Evolutionary conservation across 2,329 filamentous ascomycete species (phyloP), one percentile per base, ranked within the genome.

Genomic region (Neofusicoccum laricinum): DNA sequence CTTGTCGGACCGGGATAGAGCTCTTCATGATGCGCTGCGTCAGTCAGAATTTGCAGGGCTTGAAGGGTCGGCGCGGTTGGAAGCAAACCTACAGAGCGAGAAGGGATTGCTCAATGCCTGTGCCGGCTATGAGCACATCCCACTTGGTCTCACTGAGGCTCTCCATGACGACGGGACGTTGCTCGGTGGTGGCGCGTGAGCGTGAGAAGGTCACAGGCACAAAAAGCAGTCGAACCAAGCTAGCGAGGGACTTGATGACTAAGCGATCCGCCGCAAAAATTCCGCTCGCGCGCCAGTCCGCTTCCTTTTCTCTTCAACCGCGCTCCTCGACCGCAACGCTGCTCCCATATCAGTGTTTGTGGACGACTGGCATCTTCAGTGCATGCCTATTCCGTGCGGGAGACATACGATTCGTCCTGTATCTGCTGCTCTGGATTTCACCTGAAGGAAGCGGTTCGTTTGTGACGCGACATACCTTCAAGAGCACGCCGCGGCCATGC

Each of bases 1-100:
- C 83, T 96, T 96, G 75, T 88, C 89, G 67, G 93, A 96, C 73
- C 93, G 90, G 70, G 94, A 98, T 71, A 98, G 85, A 72, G 94
- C 90, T 85, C 94, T 98, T 84, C 69, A 78, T 68, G 75, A 66
- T 40, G 30, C 69, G 78, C 85, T 89, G 79, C 77, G 88, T 92
- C 86, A 91, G 89, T 91, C 86, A 90, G 88, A 87, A 76, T 80
- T 80, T 80, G 77, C 72, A 70, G 68, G 69, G 70, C 55, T 36
- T 67, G 68, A 55, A 65, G 64, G 49, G 36, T 63, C 43, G 25
- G 51, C 61, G 65, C 51, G 43, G 61, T 51, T 48, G 63, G 58
- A 61, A 64, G 46, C 41, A 63, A 64, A 78, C 80, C 67, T 82
- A 85, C 82, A 84, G 75, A 67, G 82, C 82, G 64, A 85, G 79